phyloP scores from a whole-genome alignment of 176 grass and related monocot genomes.

The Puccinellia tenuiflora region DNA sequence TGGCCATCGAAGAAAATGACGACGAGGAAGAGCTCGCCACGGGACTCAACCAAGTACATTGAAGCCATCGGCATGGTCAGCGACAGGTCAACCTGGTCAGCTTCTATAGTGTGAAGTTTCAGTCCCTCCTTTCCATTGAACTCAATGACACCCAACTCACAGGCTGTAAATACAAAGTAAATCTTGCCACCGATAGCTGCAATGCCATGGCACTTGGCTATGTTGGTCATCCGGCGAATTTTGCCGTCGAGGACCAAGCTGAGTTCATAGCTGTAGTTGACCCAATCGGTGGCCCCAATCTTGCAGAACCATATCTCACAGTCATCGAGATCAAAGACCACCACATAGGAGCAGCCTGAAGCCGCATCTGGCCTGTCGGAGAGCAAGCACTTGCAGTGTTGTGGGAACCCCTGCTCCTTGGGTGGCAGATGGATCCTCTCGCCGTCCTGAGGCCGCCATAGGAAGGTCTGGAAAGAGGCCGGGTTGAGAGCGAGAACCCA shows the following conservation, averaged over 20 bases:
- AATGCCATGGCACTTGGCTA: background rate
- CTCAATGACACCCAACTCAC: background rate
- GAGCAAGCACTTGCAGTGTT: background rate
- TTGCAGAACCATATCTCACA: background rate
- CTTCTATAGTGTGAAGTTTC: background rate
- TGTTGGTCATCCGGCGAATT: background rate
- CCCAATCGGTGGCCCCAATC: background rate
- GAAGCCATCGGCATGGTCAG: background rate
- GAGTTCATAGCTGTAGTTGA: background rate
- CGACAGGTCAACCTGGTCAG: background rate
- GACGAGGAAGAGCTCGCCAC: background rate
- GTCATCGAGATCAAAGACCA: background rate
- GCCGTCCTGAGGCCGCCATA: background rate
- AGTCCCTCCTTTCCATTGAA: background rate
- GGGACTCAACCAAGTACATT: background rate
- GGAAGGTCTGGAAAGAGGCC: background rate
- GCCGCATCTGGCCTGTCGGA: background rate
- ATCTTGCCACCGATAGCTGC: background rate
- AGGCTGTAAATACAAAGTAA: background rate
- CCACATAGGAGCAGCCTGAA: background rate
- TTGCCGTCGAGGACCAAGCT: background rate
- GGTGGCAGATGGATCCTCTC: background rate
- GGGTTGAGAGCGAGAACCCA: background rate
- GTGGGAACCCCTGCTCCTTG: background rate
- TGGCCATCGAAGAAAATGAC: background rate